These are phyloP conservation scores for Candida takata DNA, from an alignment of 805 yeast species.

Conservation along the genomic window DNA sequence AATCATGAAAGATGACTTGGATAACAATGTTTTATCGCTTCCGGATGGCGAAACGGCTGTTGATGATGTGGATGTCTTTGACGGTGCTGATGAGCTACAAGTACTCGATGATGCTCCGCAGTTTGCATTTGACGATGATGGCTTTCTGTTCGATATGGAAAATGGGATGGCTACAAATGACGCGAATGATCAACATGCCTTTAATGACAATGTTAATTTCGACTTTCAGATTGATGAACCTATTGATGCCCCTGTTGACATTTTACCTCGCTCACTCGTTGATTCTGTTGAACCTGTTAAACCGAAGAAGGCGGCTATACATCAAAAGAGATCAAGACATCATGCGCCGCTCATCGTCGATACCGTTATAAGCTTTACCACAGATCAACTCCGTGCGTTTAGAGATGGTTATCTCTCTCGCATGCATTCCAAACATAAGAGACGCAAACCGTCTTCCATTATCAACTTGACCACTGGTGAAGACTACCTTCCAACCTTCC, in stretches of 20 bases:
- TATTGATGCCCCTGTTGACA: too few relatives aligned
- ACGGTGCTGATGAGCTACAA: slow-evolving; percentile 12
- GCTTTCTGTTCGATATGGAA: slow-evolving; percentile 16
- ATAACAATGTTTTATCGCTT: slow-evolving; percentile 12
- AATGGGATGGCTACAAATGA: slow-evolving; percentile 2
- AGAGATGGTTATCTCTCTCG: slow-evolving; percentile 19
- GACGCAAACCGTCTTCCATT: background rate
- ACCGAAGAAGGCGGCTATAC: too few relatives aligned
- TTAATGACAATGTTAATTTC: slow-evolving; percentile 3
- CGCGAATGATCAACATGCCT: slow-evolving; percentile 9
- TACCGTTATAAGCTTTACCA: slow-evolving; percentile 12
- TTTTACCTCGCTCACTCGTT: too few relatives aligned
- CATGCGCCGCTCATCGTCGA: slow-evolving; percentile 10
- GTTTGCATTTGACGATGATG: slow-evolving; percentile 24
- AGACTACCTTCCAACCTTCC: background rate
- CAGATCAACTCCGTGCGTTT: slow-evolving; percentile 18
- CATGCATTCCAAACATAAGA: slow-evolving; percentile 9
- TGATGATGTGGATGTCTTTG: slow-evolving; percentile 4
- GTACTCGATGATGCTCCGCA: slow-evolving; percentile 12
- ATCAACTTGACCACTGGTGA: too few relatives aligned
- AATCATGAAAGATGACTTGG: slow-evolving; percentile 15
- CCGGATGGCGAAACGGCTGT: background rate
- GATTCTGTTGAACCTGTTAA: too few relatives aligned
- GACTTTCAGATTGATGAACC: slow-evolving; percentile 5
- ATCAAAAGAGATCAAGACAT: slow-evolving; percentile 6